Evolutionary conservation across 139 green algal genomes (phyloP), one percentile per base, ranked within the genome.

Genomic region (Nannochloris sp.): DNA sequence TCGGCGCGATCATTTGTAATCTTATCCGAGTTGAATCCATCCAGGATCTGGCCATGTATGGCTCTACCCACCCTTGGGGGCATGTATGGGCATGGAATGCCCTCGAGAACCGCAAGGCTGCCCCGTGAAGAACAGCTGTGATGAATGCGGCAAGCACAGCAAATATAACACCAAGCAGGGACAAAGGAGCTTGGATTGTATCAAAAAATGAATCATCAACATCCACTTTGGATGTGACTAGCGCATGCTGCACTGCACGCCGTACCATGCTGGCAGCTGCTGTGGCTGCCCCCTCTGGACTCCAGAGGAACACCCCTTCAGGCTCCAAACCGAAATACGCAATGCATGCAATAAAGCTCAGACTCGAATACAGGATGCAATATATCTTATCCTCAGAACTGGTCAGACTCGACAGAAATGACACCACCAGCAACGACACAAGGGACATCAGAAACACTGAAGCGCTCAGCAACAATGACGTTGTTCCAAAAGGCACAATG

Each of bases 341-440:
- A 20, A 75, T 36, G 12, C 56, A 60, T 3, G 53, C 61, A 2
- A 56, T 56, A 29, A 75, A 61, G 3, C 60, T 43, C 10, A 63
- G 13, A 25, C 56, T 20, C 4, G 46, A 60, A 36, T 60, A 75
- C 9, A 58, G 46, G 5, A 50, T 20, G 6, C 56, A 44, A 14
- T 69, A 40, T 9, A 58, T 53, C 43, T 75, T 75, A 33, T 75
- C 64, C 25, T 44, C 28, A 31, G 43, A 37, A 29, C 48, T 58
- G 30, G 68, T 75, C 28, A 48, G 46, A 31, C n/a, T 20, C 2
- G 68, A 75, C n/a, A 70, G 28, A 13, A 75, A 59, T 50, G 65
- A 60, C 2, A 75, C 68, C 45, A 56, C 44, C 26, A 50, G 8
- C 3, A 63, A 49, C 26, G 29, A 20, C 26, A 11, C 30, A 17